phyloP scores from a whole-genome alignment of 306 rosid species.

The Ochetophila trinervis region DNA sequence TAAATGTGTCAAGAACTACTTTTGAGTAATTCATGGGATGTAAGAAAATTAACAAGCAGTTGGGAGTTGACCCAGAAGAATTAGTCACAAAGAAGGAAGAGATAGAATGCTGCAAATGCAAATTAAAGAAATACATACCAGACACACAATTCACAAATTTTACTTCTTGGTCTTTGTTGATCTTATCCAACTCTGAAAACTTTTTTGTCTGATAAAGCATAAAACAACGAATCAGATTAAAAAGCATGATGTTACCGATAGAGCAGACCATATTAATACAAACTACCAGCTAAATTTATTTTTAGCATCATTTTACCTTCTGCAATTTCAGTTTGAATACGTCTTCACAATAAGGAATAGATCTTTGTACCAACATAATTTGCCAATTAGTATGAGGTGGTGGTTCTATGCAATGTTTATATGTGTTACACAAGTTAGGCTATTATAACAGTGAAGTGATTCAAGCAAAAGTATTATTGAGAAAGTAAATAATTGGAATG shows the following conservation, averaged over 20 bases:
- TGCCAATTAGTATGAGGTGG: background rate
- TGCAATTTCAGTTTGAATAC: background rate
- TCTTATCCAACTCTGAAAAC: slow-evolving; percentile 48
- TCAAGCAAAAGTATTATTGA: too few species aligned
- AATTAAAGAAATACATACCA: slow-evolving; percentile 43
- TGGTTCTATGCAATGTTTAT: background rate
- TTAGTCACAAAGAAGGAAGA: background rate
- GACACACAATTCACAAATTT: slow-evolving; percentile 56
- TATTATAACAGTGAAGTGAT: too few species aligned
- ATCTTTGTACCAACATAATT: background rate
- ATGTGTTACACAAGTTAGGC: background rate
- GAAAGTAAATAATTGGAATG: too few species aligned
- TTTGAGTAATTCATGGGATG: background rate
- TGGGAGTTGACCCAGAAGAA: background rate
- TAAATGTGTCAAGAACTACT: too few species aligned
- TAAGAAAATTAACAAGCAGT: background rate
- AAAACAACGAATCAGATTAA: slow-evolving; percentile 5
- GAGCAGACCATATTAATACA: background rate
- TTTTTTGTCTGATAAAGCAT: slow-evolving; percentile 47
- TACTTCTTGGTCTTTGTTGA: slow-evolving; percentile 62
- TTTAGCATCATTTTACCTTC: background rate
- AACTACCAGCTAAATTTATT: background rate
- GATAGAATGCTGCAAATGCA: background rate
- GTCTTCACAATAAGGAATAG: background rate
- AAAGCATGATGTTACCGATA: slow-evolving; percentile 6